These are phyloP conservation scores for Acacia pycnantha DNA, from an alignment of 331 rosid species.

Conservation along the genomic window DNA sequence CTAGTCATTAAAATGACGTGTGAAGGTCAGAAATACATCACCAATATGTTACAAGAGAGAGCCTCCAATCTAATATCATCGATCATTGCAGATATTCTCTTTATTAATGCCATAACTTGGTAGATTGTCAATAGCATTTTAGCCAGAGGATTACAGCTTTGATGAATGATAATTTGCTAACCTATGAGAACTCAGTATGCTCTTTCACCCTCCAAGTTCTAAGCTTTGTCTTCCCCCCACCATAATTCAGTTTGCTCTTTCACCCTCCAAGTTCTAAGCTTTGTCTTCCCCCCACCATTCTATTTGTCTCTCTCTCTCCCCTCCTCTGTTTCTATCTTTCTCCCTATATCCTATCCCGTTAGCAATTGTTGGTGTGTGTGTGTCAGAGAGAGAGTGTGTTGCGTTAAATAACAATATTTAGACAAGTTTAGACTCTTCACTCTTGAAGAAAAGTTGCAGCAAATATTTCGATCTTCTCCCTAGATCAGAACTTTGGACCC, in stretches of 20 bases:
- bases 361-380: background rate
- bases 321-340: background rate
- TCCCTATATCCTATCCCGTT: background rate
- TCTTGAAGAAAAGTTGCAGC: background rate
- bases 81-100: background rate
- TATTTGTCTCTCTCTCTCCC: background rate
- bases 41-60: conserved; percentile 2
- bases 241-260: background rate
- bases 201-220: background rate
- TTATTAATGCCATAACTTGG: background rate
- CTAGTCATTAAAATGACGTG: background rate
- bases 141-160: background rate
- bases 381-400: background rate
- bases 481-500: background rate
- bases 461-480: background rate
- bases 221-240: no score
- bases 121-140: background rate
- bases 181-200: background rate
- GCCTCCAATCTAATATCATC: background rate
- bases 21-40: background rate
- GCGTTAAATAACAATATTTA: background rate
- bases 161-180: background rate
- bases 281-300: background rate
- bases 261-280: background rate
- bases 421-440: background rate